phyloP scores from a whole-genome alignment of 257 asterid species.

The Ilex asprella region DNA sequence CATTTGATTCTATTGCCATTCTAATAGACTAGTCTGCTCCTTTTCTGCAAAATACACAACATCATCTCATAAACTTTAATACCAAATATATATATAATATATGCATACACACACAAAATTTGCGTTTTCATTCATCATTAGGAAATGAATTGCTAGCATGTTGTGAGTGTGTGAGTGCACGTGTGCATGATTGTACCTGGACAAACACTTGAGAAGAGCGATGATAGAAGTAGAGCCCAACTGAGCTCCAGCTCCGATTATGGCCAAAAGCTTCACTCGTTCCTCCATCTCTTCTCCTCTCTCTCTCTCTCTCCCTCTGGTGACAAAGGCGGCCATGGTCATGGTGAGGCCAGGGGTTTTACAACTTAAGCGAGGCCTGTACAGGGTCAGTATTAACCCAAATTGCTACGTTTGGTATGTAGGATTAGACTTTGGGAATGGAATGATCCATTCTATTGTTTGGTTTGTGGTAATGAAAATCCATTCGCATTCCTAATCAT shows the following conservation, averaged over 20 bases:
- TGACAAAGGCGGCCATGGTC: no score
- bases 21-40: slow-evolving; percentile 16
- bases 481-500: no score
- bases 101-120: background rate
- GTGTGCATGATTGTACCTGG: slow-evolving; percentile 24
- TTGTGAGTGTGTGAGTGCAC: background rate
- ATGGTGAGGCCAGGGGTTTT: no score
- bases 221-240: slow-evolving; percentile 68
- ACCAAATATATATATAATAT: slow-evolving; percentile 2
- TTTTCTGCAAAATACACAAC: slow-evolving; percentile 25
- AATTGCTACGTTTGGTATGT: no score
- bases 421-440: no score
- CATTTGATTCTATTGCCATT: slow-evolving; percentile 24
- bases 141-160: background rate
- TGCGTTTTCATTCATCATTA: background rate
- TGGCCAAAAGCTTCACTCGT: slow-evolving; percentile 40
- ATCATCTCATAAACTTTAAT: background rate
- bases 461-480: no score
- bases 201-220: slow-evolving; percentile 51
- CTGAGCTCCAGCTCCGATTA: slow-evolving; percentile 66
- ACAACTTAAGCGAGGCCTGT: no score
- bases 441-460: no score
- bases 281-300: slow-evolving; percentile 36
- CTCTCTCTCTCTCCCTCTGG: no score
- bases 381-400: no score